Evolutionary conservation across 495 filamentous ascomycete genomes (phyloP), one percentile per base, ranked within the genome.

Genomic region (Xylaria scruposa): DNA sequence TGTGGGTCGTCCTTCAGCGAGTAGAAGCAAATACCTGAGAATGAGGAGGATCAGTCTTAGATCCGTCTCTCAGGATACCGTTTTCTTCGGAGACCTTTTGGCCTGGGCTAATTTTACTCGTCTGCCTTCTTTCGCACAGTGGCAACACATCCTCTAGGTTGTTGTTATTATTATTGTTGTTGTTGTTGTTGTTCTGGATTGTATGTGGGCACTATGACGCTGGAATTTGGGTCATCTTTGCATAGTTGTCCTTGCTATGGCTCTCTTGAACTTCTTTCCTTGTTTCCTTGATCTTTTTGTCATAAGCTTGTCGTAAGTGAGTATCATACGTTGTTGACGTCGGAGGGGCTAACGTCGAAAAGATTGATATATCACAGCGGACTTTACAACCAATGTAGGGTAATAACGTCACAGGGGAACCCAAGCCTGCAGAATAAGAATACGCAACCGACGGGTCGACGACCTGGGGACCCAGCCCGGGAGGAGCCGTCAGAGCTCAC

Each of bases 161-260:
- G 29, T 31, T 31, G 29, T 31, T 31, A 3, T 31, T 31, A 31
- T 38, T 38, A 9, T 31, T 62, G 21, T 49, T 44, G 62, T 70
- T 63, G 21, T 31, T 62, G 21, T 49, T 44, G 62, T 70, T 63
- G 21, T 49, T 62, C 53, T 54, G 54, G 9, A 38, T 36, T 60
- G 40, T 38, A 15, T 49, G 40, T 38, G 31, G 31, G 31, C 42
- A 26, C 15, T 31, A 36, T 36, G 40, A 60, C 31, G 10, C 40
- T 70, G 56, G 68, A 70, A 70, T 70, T 46, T 53, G 13, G 19
- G 40, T 53, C 26, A 42, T 70, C 40, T 62, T 19, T 7, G 38
- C 68, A 13, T 24, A 40, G 36, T 46, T 21, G 67, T 29, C 12
- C 13, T 68, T 68, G 53, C 53, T 15, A 46, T 42, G 47, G 47